Evolutionary conservation across 192 early-diverging fungal species (phyloP).

Genomic region (Coemansia sp.): DNA sequence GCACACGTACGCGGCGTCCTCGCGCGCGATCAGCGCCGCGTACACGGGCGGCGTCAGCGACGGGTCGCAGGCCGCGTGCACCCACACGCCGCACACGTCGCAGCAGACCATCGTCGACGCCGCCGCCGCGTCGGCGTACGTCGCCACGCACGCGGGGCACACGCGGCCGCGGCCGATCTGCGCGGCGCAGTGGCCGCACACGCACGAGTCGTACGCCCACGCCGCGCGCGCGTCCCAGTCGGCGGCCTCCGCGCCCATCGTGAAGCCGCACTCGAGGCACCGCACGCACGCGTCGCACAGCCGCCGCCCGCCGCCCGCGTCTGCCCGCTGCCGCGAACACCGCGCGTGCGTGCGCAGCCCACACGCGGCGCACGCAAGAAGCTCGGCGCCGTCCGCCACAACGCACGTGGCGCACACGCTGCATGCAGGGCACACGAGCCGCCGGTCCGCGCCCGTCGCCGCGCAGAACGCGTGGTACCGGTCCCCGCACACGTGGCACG

Average conservation of each 20-base stretch:
- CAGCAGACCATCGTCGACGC: conserved; percentile 65
- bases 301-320: conserved; percentile 35
- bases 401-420: conserved; percentile 39
- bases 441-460: not conserved
- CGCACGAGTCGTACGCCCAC: conserved; percentile 55
- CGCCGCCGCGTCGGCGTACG: conserved; percentile 54
- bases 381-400: not conserved
- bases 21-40: conserved; percentile 58
- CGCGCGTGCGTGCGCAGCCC: conserved; percentile 27
- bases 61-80: conserved; percentile 61
- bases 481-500: conserved; percentile 56
- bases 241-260: conserved; percentile 1
- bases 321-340: conserved; percentile 32
- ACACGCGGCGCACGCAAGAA: conserved; percentile 44
- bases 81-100: conserved; percentile 62
- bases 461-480: conserved; percentile 55
- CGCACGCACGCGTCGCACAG: conserved; percentile 43
- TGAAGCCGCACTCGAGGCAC: conserved; percentile 47
- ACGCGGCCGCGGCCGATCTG: conserved; percentile 57
- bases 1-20: conserved; percentile 62
- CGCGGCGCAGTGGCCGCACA: conserved; percentile 58
- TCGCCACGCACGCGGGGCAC: conserved; percentile 60
- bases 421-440: conserved; percentile 40
- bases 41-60: conserved; percentile 56
- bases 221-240: conserved; percentile 14